A percentile compares a stretch with the other conserved stretches of the same genome.
Evolutionary conservation across 2,329 filamentous ascomycete genomes (phyloP).

Genomic region (Coniochaeta sp.): DNA sequence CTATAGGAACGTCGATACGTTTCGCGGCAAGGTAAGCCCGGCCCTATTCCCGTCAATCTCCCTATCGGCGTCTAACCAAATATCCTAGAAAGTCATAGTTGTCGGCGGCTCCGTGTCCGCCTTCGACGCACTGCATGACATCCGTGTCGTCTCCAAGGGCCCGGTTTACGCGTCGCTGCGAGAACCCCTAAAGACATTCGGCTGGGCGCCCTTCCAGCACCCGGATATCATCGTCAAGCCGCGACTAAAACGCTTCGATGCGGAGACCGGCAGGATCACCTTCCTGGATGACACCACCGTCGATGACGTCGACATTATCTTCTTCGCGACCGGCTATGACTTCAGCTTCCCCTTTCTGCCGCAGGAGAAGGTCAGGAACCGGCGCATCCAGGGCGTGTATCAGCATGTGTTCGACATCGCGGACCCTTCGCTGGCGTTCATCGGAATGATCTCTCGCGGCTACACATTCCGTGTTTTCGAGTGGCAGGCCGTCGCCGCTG

Average conservation of each 20-base stretch:
- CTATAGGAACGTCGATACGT: conserved; percentile 39
- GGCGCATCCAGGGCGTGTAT: conserved; percentile 48
- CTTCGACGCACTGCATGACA: conserved; percentile 54
- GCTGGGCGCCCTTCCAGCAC: conserved; percentile 52
- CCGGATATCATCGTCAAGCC: conserved; percentile 38
- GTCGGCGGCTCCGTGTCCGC: conserved; percentile 60
- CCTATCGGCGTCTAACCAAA: not conserved
- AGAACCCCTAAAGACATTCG: no score
- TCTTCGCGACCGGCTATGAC: conserved; percentile 61
- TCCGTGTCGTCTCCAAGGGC: no score
- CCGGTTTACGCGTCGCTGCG: no score
- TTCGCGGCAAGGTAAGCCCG: conserved; percentile 33
- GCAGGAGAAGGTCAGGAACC: conserved; percentile 41
- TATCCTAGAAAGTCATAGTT: conserved; percentile 44
- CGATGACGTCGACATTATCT: conserved; percentile 50
- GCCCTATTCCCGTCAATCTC: no score
- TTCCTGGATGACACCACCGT: conserved; percentile 49
- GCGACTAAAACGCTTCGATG: conserved; percentile 18
- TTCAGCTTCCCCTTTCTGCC: conserved; percentile 59
- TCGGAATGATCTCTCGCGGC: conserved; percentile 49
- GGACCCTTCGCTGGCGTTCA: conserved; percentile 49
- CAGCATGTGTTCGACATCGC: conserved; percentile 49
- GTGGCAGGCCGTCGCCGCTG: conserved; percentile 59
- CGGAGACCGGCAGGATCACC: conserved; percentile 43
- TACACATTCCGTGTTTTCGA: conserved; percentile 64